Evolutionary conservation across 2,329 filamentous ascomycete species (phyloP).

Genomic region (Sarocladium kiliense): DNA sequence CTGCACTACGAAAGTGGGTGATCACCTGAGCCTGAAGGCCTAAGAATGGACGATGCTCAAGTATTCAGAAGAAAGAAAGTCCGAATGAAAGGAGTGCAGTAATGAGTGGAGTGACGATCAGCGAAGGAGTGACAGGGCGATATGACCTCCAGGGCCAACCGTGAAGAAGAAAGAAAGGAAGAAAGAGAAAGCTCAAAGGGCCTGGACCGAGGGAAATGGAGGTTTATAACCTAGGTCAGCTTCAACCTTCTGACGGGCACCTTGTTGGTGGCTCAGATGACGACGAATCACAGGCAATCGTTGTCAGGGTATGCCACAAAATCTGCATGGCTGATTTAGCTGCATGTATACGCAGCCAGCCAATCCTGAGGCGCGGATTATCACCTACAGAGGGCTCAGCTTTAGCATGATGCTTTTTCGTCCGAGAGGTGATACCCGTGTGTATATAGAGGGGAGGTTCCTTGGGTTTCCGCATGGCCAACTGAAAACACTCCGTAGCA

Average conservation of each 20-base stretch:
- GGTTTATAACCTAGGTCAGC: no score
- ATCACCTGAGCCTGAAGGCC: constrained; percentile 6
- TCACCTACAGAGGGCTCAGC: background rate
- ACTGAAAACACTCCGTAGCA: no score
- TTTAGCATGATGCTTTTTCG: background rate
- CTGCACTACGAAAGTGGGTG: constrained; percentile 11
- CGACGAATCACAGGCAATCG: background rate
- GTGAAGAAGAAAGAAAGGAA: constrained; percentile 9
- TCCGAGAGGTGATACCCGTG: no score
- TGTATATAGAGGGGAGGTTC: no score
- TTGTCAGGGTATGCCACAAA: constrained; percentile 11
- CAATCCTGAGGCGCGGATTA: background rate
- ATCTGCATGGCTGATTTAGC: constrained; percentile 12
- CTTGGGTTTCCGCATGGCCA: no score
- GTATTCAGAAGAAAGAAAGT: background rate
- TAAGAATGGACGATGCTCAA: background rate
- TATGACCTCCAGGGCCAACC: constrained; percentile 15
- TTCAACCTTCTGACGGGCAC: background rate
- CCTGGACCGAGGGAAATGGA: background rate
- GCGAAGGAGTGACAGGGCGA: constrained; percentile 10
- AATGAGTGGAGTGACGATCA: constrained; percentile 1
- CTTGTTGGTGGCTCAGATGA: background rate
- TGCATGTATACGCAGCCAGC: background rate
- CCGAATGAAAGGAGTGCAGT: constrained; percentile 7
- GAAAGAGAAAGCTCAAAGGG: background rate